phyloP scores from a whole-genome alignment of 2,329 filamentous ascomycete species.

The Tolypocladium ovalisporum region DNA sequence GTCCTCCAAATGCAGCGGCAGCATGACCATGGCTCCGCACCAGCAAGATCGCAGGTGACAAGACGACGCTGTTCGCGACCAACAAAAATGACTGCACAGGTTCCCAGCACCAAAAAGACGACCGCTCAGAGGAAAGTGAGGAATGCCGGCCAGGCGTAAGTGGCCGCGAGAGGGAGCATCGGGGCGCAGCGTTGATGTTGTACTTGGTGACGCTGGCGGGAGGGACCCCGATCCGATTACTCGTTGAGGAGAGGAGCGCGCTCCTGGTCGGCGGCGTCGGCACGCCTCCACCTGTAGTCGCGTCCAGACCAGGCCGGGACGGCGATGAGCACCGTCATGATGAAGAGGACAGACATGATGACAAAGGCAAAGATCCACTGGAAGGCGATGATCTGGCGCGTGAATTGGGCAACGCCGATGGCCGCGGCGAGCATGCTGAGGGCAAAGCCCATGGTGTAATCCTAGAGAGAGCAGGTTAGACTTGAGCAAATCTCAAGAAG shows the following conservation, averaged over 20 bases:
- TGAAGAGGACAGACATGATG: slow-evolving; percentile 66
- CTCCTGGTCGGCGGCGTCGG: slow-evolving; percentile 37
- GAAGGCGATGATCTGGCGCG: slow-evolving; percentile 60
- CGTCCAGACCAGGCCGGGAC: slow-evolving; percentile 53
- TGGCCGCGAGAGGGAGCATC: background rate
- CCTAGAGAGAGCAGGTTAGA: slow-evolving; percentile 23
- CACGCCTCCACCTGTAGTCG: slow-evolving; percentile 38
- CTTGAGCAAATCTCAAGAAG: slow-evolving; percentile 5
- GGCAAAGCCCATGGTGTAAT: slow-evolving; percentile 69
- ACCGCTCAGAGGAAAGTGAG: background rate
- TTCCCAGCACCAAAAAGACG: background rate
- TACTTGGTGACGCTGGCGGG: background rate
- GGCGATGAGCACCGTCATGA: slow-evolving; percentile 54
- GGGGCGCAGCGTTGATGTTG: slow-evolving; percentile 10
- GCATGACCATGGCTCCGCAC: background rate
- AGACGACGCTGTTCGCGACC: background rate
- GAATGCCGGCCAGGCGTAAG: background rate
- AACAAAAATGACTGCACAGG: background rate
- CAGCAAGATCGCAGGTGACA: background rate
- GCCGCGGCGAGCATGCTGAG: slow-evolving; percentile 64
- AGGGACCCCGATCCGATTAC: background rate
- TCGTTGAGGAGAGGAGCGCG: slow-evolving; percentile 51
- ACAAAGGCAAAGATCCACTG: slow-evolving; percentile 91
- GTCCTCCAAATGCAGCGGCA: background rate
- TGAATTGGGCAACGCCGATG: slow-evolving; percentile 68